phyloP scores from a whole-genome alignment of 306 rosid genomes.

The Gillenia trifoliata region DNA sequence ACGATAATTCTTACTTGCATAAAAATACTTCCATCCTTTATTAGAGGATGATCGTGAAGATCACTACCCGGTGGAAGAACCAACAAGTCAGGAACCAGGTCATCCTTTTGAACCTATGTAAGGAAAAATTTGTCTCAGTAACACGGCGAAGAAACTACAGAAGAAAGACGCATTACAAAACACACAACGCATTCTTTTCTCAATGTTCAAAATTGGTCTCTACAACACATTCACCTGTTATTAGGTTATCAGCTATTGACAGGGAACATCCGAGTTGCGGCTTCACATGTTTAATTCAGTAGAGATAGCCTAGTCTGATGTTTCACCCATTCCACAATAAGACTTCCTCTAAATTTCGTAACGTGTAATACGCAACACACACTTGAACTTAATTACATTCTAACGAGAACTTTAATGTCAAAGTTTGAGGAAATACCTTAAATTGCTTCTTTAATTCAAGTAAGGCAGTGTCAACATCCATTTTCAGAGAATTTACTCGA shows the following conservation, averaged over 20 bases:
- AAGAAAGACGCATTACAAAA: background rate
- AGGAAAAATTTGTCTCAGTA: background rate
- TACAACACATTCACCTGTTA: background rate
- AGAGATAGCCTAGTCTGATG: too few relatives aligned
- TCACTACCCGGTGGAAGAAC: conserved; percentile 81
- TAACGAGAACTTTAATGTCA: background rate
- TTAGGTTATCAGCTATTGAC: background rate
- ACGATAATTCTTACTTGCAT: conserved; percentile 60
- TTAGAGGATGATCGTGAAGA: conserved; percentile 78
- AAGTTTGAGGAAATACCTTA: conserved; percentile 34
- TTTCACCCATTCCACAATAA: background rate
- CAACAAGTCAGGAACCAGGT: conserved; percentile 70
- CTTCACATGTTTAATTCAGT: background rate
- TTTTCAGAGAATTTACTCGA: conserved; percentile 84
- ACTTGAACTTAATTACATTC: background rate
- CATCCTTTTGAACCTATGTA: conserved; percentile 70
- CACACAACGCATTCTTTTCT: background rate
- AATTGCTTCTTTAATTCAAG: conserved; percentile 51
- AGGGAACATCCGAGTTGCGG: background rate
- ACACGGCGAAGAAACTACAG: background rate
- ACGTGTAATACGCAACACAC: background rate
- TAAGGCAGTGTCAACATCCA: conserved; percentile 62
- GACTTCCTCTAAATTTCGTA: background rate
- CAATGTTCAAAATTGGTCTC: background rate
- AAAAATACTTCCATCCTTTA: conserved; percentile 72